phyloP scores from a whole-genome alignment of 352 stramenopile genomes.

The Blastocystis sp. region DNA sequence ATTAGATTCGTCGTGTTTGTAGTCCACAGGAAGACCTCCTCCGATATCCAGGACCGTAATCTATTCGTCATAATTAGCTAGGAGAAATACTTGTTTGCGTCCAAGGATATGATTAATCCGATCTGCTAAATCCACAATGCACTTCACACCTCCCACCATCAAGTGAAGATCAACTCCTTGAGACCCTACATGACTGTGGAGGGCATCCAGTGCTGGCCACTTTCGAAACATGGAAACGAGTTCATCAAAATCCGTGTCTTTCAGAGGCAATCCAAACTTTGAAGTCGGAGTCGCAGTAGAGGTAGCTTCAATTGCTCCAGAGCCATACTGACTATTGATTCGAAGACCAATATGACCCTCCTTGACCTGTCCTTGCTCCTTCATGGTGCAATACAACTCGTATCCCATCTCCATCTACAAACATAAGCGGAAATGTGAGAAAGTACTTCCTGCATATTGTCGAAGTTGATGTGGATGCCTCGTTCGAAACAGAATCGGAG shows the following conservation, averaged over 20 bases:
- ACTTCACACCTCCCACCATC: constrained; percentile 74
- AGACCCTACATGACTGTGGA: constrained; percentile 80
- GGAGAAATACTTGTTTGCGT: constrained; percentile 4
- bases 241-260: constrained; percentile 27
- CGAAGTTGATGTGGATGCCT: constrained; percentile 81
- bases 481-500: constrained; percentile 73
- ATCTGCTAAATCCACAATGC: constrained; percentile 72
- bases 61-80: constrained; percentile 68
- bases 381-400: not conserved
- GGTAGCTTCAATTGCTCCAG: constrained; percentile 74
- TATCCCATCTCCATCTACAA: constrained; percentile 47
- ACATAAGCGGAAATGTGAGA: not conserved
- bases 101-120: constrained; percentile 69
- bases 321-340: constrained; percentile 78
- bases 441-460: constrained; percentile 80
- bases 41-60: constrained; percentile 80
- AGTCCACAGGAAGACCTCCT: constrained; percentile 79
- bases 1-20: constrained; percentile 72
- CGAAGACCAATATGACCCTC: constrained; percentile 73
- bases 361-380: not conserved
- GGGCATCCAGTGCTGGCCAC: constrained; percentile 76
- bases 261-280: constrained; percentile 79
- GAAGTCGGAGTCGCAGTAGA: constrained; percentile 77
- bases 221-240: constrained; percentile 65
- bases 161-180: constrained; percentile 70